A percentile compares a stretch with the other conserved stretches of the same genome.
Conservation (phyloP, 352 stramenopile genomes). For the Phytopythium aichiense region DNA sequence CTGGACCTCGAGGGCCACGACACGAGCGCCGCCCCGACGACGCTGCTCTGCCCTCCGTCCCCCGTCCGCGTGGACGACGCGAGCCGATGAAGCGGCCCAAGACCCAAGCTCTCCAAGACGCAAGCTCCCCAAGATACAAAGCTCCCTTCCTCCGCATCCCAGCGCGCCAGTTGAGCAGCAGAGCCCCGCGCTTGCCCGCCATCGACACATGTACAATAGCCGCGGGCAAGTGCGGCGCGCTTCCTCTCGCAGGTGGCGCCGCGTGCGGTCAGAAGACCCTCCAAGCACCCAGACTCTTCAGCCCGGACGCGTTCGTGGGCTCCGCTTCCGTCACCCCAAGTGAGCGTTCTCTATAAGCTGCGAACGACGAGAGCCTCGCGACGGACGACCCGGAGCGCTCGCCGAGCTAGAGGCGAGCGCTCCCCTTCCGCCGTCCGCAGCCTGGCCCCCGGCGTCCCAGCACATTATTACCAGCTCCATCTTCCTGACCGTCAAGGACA, state of each 20-base stretch:
- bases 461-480: neutral
- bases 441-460: neutral
- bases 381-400: neutral
- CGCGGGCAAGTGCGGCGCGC: neutral
- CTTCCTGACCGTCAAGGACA: neutral
- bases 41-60: constrained; percentile 3
- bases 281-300: neutral
- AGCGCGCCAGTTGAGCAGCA: neutral
- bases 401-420: neutral
- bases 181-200: neutral
- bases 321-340: neutral
- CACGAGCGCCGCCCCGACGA: neutral
- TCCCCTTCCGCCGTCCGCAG: neutral
- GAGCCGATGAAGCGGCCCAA: neutral
- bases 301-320: neutral
- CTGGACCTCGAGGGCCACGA: neutral
- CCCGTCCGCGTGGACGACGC: neutral
- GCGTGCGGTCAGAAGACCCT: neutral
- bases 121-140: neutral
- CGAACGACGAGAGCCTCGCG: neutral
- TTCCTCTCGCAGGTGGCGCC: neutral
- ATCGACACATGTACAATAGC: constrained; percentile 5
- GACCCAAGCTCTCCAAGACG: neutral
- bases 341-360: constrained; percentile 1
- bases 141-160: neutral